Evolutionary conservation across 2,329 filamentous ascomycete genomes (phyloP).

Genomic region (Colletotrichum sp.): DNA sequence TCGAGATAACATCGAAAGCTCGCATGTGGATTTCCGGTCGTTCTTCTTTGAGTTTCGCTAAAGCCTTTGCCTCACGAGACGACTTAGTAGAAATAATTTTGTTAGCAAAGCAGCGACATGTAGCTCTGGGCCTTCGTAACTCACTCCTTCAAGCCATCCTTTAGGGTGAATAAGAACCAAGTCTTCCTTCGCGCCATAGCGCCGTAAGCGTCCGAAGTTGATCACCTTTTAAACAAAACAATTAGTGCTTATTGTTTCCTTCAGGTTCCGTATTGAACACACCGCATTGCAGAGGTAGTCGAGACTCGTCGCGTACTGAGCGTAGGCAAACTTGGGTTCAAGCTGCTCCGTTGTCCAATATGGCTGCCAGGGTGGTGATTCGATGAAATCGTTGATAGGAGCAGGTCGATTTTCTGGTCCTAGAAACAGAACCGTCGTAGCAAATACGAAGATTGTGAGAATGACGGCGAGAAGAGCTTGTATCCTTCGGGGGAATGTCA

Average conservation of each 20-base stretch:
- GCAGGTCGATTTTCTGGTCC: neutral
- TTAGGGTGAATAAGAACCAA: conserved; percentile 51
- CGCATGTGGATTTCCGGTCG: neutral
- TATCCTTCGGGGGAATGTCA: neutral
- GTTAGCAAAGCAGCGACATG: neutral
- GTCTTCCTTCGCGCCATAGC: conserved; percentile 46
- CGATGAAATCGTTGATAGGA: neutral
- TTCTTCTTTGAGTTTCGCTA: neutral
- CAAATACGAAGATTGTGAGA: neutral
- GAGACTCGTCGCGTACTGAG: conserved; percentile 51
- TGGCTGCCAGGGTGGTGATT: neutral
- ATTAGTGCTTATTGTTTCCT: neutral
- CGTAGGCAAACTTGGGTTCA: conserved; percentile 45
- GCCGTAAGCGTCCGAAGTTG: conserved; percentile 49
- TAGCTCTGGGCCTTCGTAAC: rapidly evolving
- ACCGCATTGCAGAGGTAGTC: conserved; percentile 52
- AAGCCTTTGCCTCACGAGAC: neutral
- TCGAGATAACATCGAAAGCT: neutral
- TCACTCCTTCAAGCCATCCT: neutral
- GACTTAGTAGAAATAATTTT: rapidly evolving
- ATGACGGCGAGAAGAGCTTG: neutral
- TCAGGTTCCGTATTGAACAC: rapidly evolving
- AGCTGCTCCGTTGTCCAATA: neutral
- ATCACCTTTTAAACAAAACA: conserved; percentile 35
- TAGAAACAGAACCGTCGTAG: neutral